Percentiles rank a stretch among this genome's conserved stretches.
These are phyloP conservation scores for Trichocladium antarcticum DNA, from an alignment of 495 filamentous ascomycete species.

Conservation along the genomic window DNA sequence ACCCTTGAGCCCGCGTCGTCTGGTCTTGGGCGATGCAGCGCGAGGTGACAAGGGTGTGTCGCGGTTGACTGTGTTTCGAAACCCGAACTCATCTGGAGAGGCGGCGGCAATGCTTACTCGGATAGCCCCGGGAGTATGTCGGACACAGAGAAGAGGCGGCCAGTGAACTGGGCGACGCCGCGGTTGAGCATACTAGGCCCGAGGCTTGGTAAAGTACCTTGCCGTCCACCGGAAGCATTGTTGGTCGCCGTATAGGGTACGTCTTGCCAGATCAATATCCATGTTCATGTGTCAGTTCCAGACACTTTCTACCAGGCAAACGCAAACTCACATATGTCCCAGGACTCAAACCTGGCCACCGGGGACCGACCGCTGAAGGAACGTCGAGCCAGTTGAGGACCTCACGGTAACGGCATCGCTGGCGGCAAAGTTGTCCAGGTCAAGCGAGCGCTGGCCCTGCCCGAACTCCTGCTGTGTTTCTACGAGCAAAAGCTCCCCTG, in stretches of 20 bases:
- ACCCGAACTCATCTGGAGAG: slow-evolving; percentile 39
- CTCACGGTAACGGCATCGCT: slow-evolving; percentile 11
- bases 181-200: slow-evolving; percentile 36
- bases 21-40: slow-evolving; percentile 26
- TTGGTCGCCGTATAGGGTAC: slow-evolving; percentile 20
- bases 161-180: slow-evolving; percentile 47
- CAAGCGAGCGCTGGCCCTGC: slow-evolving; percentile 45
- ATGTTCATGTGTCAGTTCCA: slow-evolving; percentile 6
- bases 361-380: slow-evolving; percentile 14
- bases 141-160: slow-evolving; percentile 44
- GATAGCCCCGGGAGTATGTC: slow-evolving; percentile 43
- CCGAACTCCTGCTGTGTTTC: too few species aligned
- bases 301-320: not conserved
- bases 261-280: slow-evolving; percentile 26
- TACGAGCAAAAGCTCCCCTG: too few species aligned
- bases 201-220: slow-evolving; percentile 27
- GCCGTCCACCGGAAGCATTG: slow-evolving; percentile 21
- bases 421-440: slow-evolving; percentile 40
- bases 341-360: slow-evolving; percentile 19
- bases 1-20: slow-evolving; percentile 1
- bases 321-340: slow-evolving; percentile 19
- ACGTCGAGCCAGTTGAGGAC: slow-evolving; percentile 10
- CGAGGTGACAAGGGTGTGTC: slow-evolving; percentile 37
- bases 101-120: slow-evolving; percentile 38
- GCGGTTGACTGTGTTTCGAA: slow-evolving; percentile 48